These are phyloP conservation scores for Caryopteris hybrid DNA, from an alignment of 305 asterid genomes.

Conservation along the genomic window DNA sequence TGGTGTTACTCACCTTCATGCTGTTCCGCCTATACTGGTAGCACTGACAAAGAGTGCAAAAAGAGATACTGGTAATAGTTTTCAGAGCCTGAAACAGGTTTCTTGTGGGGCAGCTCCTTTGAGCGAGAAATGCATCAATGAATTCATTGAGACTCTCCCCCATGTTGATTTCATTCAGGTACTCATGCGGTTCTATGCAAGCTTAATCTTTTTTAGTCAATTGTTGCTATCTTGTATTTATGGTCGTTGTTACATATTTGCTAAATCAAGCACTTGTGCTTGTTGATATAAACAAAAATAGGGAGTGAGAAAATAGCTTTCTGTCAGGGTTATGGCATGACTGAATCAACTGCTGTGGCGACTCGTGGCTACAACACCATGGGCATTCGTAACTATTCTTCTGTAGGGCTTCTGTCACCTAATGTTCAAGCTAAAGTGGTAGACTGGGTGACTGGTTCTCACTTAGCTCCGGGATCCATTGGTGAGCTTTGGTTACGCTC, in stretches of 20 bases:
- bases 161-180: slow-evolving; percentile 84
- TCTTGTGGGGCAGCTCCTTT: slow-evolving; percentile 79
- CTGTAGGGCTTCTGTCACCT: slow-evolving; percentile 64
- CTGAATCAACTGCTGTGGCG: slow-evolving; percentile 73
- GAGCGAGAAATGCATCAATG: slow-evolving; percentile 36
- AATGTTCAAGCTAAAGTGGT: slow-evolving; percentile 71
- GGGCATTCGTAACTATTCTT: slow-evolving; percentile 38
- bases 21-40: slow-evolving; percentile 59
- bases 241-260: background rate
- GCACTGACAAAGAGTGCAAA: slow-evolving; percentile 51
- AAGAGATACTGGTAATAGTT: slow-evolving; percentile 19
- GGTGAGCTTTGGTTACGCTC: slow-evolving; percentile 71
- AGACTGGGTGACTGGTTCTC: slow-evolving; percentile 51
- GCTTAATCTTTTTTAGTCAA: background rate
- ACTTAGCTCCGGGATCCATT: slow-evolving; percentile 48
- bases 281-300: background rate
- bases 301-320: background rate
- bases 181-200: background rate
- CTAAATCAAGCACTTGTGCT: background rate
- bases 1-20: slow-evolving; percentile 67
- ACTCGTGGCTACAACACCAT: slow-evolving; percentile 66
- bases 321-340: slow-evolving; percentile 83
- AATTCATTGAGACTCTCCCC: slow-evolving; percentile 52
- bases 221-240: background rate
- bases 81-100: slow-evolving; percentile 70